A percentile compares a stretch with the other conserved stretches of the same genome.
Conservation (phyloP, 495 filamentous ascomycete genomes). For the Terfezia claveryi region DNA sequence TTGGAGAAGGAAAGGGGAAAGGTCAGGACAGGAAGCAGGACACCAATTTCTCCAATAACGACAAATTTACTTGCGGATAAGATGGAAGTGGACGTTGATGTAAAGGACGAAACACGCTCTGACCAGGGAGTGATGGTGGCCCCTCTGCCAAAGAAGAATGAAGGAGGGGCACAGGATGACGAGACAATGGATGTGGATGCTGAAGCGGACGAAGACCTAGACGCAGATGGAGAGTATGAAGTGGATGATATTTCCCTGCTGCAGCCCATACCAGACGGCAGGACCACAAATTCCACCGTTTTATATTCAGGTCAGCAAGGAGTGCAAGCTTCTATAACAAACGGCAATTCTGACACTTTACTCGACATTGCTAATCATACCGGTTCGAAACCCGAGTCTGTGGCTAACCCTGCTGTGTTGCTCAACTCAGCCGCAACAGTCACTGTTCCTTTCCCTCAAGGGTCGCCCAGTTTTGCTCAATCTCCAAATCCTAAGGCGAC, state of each 20-base stretch:
- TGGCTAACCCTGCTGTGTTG: too few relatives aligned
- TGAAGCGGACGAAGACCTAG: conserved; percentile 6
- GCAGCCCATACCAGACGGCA: too few relatives aligned
- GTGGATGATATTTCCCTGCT: not conserved
- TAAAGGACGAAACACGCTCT: conserved; percentile 10
- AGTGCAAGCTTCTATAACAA: too few relatives aligned
- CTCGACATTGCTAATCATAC: too few relatives aligned
- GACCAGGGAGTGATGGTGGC: conserved; percentile 13
- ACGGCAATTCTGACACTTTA: too few relatives aligned
- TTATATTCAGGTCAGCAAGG: too few relatives aligned
- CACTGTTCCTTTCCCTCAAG: too few relatives aligned
- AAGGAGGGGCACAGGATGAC: conserved; percentile 25
- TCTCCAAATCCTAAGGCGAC: too few relatives aligned
- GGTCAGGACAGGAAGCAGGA: conserved; percentile 14
- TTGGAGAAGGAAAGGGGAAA: conserved; percentile 36
- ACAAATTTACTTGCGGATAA: not conserved
- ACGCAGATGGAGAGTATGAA: conserved; percentile 5
- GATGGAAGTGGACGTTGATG: not conserved
- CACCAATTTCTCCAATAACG: not conserved
- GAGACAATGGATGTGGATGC: conserved; percentile 14
- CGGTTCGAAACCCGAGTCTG: too few relatives aligned
- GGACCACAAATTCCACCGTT: too few relatives aligned
- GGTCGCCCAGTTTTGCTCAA: too few relatives aligned
- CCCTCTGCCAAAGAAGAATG: conserved; percentile 18
- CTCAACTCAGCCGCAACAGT: too few relatives aligned